These are phyloP conservation scores for Domatiomyces catenatus DNA, from an alignment of 2,329 filamentous ascomycete species.

Conservation along the genomic window DNA sequence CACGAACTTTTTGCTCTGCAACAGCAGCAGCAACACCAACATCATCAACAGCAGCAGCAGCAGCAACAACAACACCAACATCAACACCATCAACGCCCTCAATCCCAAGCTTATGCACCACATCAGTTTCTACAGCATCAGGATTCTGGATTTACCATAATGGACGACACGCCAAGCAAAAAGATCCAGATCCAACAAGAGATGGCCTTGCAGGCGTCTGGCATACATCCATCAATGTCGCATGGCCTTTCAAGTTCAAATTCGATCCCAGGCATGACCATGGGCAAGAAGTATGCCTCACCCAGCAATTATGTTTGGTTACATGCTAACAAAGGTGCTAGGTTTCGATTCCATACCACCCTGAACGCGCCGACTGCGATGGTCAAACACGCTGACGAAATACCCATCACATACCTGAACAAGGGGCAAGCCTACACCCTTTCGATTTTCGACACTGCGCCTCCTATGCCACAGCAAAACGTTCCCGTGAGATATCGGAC, in stretches of 20 bases:
- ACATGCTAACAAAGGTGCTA: constrained; percentile 21
- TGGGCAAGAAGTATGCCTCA: constrained; percentile 39
- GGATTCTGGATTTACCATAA: constrained; percentile 62
- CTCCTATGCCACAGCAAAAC: constrained; percentile 41
- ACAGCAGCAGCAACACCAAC: constrained; percentile 10
- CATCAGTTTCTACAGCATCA: constrained; percentile 56
- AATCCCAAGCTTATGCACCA: constrained; percentile 25
- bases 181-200: constrained; percentile 14
- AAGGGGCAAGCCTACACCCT: constrained; percentile 91
- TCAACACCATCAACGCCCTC: constrained; percentile 46
- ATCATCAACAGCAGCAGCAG: constrained; percentile 3
- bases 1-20: constrained; percentile 11
- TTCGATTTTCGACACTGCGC: constrained; percentile 62
- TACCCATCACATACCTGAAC: constrained; percentile 94
- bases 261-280: constrained; percentile 17
- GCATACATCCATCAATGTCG: constrained; percentile 21
- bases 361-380: constrained; percentile 92
- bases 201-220: constrained; percentile 5
- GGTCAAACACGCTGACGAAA: constrained; percentile 78
- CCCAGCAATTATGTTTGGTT: background rate
- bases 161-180: constrained; percentile 53
- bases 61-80: constrained; percentile 41
- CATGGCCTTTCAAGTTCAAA: constrained; percentile 18
- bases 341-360: constrained; percentile 78
- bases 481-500: constrained; percentile 62